These are phyloP conservation scores for Chaetomidium leptoderma DNA, from an alignment of 495 filamentous ascomycete species.

Conservation along the genomic window DNA sequence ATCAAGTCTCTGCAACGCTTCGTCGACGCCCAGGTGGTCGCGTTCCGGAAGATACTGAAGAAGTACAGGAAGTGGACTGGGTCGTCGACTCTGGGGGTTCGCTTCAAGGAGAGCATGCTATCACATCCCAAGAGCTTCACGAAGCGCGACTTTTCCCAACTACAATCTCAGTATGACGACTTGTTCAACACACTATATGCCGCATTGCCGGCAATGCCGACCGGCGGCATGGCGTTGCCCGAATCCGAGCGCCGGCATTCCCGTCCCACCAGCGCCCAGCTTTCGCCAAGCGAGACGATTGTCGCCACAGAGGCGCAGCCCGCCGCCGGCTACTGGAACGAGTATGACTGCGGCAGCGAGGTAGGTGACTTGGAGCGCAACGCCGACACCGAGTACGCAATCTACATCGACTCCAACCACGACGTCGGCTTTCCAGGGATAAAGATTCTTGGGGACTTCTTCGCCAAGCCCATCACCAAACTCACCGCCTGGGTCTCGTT, in stretches of 20 bases:
- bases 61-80: constrained; percentile 76
- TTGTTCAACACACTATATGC: constrained; percentile 49
- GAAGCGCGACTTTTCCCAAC: constrained; percentile 49
- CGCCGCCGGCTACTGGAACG: constrained; percentile 55
- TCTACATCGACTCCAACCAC: constrained; percentile 54
- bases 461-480: constrained; percentile 43
- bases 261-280: constrained; percentile 13
- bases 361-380: constrained; percentile 40
- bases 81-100: constrained; percentile 51
- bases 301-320: constrained; percentile 22
- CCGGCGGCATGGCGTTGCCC: constrained; percentile 16
- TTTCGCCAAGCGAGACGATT: constrained; percentile 17
- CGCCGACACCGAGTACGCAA: constrained; percentile 45
- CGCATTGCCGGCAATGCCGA: constrained; percentile 28
- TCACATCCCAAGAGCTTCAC: constrained; percentile 59
- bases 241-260: constrained; percentile 17
- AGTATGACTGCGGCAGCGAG: constrained; percentile 61
- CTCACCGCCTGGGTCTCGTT: constrained; percentile 41
- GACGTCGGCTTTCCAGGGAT: constrained; percentile 47
- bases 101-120: constrained; percentile 56
- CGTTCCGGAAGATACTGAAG: constrained; percentile 69
- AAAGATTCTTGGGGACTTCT: constrained; percentile 38
- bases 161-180: constrained; percentile 54
- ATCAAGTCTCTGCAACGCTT: constrained; percentile 59
- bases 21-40: constrained; percentile 57